Percentiles rank a stretch among this genome's conserved stretches.
Conservation (phyloP, 495 filamentous ascomycete genomes). For the Daldinia vernicosa region DNA sequence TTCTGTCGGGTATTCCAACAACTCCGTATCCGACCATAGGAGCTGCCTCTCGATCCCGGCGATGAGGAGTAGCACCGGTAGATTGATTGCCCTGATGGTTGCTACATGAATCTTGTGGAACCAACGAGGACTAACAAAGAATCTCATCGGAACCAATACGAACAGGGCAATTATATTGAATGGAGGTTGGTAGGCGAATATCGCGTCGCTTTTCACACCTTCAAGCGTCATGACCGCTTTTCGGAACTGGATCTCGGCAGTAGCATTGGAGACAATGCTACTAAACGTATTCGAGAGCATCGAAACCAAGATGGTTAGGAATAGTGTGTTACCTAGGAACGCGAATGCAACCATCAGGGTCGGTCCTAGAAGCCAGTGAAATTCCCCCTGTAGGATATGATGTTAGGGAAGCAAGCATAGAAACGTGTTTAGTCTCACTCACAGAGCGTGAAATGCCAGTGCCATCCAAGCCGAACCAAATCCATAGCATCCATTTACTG, state of each 20-base stretch:
- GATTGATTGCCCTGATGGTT: conserved; percentile 69
- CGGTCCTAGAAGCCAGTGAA: conserved; percentile 73
- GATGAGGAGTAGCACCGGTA: conserved; percentile 70
- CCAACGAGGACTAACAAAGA: conserved; percentile 71
- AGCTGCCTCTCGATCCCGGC: conserved; percentile 65
- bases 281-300: conserved; percentile 78
- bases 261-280: conserved; percentile 69
- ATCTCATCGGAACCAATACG: conserved; percentile 71
- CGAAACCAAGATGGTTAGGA: conserved; percentile 78
- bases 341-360: conserved; percentile 75
- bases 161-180: conserved; percentile 76
- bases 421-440: conserved; percentile 14
- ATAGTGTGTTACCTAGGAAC: conserved; percentile 78
- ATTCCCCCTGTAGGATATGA: conserved; percentile 53
- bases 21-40: conserved; percentile 49
- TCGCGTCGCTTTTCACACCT: conserved; percentile 76
- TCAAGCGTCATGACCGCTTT: conserved; percentile 77
- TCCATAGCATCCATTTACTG: conserved; percentile 82
- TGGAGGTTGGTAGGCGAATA: conserved; percentile 77
- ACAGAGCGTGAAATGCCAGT: conserved; percentile 73
- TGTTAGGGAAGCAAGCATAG: neutral
- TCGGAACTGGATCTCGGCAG: conserved; percentile 75
- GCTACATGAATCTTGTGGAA: conserved; percentile 81
- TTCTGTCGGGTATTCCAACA: conserved; percentile 33
- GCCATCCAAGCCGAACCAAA: conserved; percentile 81